Evolutionary conservation across 164 flowering plant genomes (phyloP), one percentile per base, ranked within the genome.

Genomic region (Aristolochia contorta): DNA sequence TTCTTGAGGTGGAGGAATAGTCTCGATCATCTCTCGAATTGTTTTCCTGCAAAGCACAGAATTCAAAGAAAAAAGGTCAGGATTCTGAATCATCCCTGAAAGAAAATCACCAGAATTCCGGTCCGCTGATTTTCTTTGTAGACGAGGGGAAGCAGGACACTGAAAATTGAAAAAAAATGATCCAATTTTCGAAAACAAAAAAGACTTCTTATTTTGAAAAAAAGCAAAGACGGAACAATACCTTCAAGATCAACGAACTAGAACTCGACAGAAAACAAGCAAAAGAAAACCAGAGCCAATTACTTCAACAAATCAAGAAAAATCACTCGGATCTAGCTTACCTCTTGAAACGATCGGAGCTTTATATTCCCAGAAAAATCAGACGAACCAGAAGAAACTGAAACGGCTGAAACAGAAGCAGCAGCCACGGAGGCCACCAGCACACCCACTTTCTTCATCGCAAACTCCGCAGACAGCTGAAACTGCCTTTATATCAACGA

Each of bases 11-110:
- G n/a, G 64, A 47, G 16, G 64, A 49, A 41, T 37, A 43, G 6
- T 67, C 64, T 43, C 57, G 51, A 22, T 47, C 66, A 0, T 66
- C 53, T 6, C 50, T 59, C 37, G 59, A 55, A 8, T 23, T 20
- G 0, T 20, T 27, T 8, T 53, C 56, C 56, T 53, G 56, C 56
- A 12, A 2, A 52, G 24, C 4, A n/a, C 12, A 20, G 27, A 52
- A 19, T 24, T 6, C 13, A 53, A 22, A 21, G 19, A 14, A 8
- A 53, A 23, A 53, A 53, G 13, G 14, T 15, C n/a, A 53, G 56
- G 22, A 51, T 27, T 27, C 30, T 2, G 43, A 10, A 37, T 10
- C n/a, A n/a, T n/a, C n/a, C n/a, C n/a, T n/a, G n/a, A n/a, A n/a
- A n/a, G n/a, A n/a, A n/a, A n/a, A n/a, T n/a, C n/a, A n/a, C n/a